Conservation (phyloP, 495 filamentous ascomycete genomes). For the Talaromyces ruber region DNA sequence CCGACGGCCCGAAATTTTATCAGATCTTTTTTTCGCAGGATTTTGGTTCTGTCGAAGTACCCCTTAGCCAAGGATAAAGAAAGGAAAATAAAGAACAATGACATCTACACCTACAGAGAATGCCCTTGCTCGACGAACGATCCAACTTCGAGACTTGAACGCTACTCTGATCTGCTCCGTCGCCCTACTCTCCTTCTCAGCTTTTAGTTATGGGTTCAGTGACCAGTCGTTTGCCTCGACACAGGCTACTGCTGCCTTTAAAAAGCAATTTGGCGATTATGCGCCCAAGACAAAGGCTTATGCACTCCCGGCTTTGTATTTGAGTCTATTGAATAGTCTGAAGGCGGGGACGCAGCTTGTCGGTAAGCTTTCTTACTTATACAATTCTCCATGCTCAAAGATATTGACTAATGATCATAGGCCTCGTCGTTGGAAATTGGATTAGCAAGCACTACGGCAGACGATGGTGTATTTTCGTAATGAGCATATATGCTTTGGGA, state of each 20-base stretch:
- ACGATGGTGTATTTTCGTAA: constrained; percentile 23
- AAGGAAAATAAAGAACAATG: neutral
- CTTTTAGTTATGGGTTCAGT: constrained; percentile 29
- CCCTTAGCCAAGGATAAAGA: neutral
- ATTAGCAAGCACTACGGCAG: constrained; percentile 24
- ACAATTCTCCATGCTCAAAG: neutral
- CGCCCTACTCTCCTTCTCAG: constrained; percentile 10
- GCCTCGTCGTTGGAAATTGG: neutral
- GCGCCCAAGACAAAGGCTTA: constrained; percentile 11
- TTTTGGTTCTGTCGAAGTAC: neutral
- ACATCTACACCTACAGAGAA: neutral
- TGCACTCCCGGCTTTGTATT: constrained; percentile 14
- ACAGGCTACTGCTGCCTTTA: constrained; percentile 25
- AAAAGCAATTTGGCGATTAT: constrained; percentile 21
- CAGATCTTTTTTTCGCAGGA: neutral
- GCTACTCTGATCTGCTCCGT: neutral
- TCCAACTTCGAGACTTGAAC: constrained; percentile 12
- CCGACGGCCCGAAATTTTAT: neutral
- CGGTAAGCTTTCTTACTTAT: neutral
- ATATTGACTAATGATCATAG: neutral
- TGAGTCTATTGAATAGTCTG: constrained; percentile 24
- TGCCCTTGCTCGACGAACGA: constrained; percentile 11
- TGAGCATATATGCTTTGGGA: constrained; percentile 22
- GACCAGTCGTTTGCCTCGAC: constrained; percentile 22
- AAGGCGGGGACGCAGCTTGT: constrained; percentile 17